phyloP scores from a whole-genome alignment of 2,329 filamentous ascomycete genomes.

The Cladophialophora exuberans region DNA sequence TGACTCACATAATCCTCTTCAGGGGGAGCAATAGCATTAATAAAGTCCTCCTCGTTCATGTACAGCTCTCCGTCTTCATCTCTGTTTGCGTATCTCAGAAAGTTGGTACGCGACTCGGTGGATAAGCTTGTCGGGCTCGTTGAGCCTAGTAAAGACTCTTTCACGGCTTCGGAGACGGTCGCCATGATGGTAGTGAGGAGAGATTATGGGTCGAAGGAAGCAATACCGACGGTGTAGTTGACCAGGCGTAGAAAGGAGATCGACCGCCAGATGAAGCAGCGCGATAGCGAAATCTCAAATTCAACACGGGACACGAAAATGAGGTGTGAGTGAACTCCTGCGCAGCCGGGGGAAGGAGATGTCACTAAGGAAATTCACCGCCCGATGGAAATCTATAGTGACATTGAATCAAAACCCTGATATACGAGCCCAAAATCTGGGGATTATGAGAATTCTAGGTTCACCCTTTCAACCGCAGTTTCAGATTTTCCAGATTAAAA shows the following conservation, averaged over 20 bases:
- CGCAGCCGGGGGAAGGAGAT: no score
- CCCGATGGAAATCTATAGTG: no score
- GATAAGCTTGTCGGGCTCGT: slow-evolving; percentile 66
- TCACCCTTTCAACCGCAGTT: slow-evolving; percentile 6
- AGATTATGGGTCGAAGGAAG: background rate
- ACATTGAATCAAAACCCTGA: no score
- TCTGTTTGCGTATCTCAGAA: slow-evolving; percentile 74
- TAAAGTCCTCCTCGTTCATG: slow-evolving; percentile 84
- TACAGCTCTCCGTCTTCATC: slow-evolving; percentile 77
- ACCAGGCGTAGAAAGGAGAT: background rate
- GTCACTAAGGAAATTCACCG: no score
- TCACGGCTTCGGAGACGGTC: slow-evolving; percentile 70
- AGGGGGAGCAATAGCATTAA: slow-evolving; percentile 83
- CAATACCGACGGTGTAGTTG: background rate
- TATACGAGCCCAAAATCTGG: no score
- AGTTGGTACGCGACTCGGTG: slow-evolving; percentile 73
- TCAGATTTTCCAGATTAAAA: slow-evolving; percentile 10
- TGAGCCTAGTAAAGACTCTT: slow-evolving; percentile 75
- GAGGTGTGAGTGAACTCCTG: no score
- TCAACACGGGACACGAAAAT: no score
- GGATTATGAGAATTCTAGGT: background rate
- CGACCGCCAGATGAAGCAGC: no score
- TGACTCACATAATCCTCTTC: slow-evolving; percentile 84
- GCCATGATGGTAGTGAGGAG: slow-evolving; percentile 39
- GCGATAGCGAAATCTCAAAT: no score